Evolutionary conservation across 1,139 yeast genomes (phyloP).

Genomic region (Wickerhamiella pararugosa): DNA sequence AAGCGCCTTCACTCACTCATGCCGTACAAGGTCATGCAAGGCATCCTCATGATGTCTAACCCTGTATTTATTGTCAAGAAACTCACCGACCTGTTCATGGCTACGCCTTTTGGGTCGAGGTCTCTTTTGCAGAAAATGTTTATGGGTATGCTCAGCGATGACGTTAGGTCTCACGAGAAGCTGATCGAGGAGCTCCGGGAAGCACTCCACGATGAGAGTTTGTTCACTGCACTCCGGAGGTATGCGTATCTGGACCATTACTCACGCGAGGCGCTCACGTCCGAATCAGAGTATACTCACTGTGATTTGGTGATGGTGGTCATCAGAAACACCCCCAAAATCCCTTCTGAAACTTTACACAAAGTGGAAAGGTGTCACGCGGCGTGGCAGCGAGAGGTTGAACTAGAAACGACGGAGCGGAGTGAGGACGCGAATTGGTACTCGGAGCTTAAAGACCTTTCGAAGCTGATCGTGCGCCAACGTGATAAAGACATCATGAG

Average conservation of each 20-base stretch:
- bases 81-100: conserved; percentile 61
- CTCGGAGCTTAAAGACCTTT: conserved; percentile 41
- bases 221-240: conserved; percentile 10
- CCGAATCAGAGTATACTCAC: conserved; percentile 16
- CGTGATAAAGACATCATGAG: conserved; percentile 63
- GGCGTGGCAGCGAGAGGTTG: conserved; percentile 28
- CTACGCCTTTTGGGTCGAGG: conserved; percentile 58
- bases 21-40: conserved; percentile 64
- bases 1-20: conserved; percentile 54
- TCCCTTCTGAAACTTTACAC: conserved; percentile 10
- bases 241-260: conserved; percentile 13
- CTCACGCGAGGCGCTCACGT: conserved; percentile 14
- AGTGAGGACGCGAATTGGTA: conserved; percentile 20
- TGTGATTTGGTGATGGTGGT: conserved; percentile 19
- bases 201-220: conserved; percentile 22
- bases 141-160: conserved; percentile 63
- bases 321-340: conserved; percentile 15
- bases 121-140: conserved; percentile 61
- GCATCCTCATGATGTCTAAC: conserved; percentile 64
- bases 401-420: conserved; percentile 6
- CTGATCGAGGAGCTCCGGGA: conserved; percentile 37
- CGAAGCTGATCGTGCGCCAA: conserved; percentile 49
- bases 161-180: conserved; percentile 48
- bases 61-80: conserved; percentile 74
- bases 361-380: conserved; percentile 21